phyloP scores from a whole-genome alignment of 2,329 filamentous ascomycete species.

The Neonectria neomacrospora region DNA sequence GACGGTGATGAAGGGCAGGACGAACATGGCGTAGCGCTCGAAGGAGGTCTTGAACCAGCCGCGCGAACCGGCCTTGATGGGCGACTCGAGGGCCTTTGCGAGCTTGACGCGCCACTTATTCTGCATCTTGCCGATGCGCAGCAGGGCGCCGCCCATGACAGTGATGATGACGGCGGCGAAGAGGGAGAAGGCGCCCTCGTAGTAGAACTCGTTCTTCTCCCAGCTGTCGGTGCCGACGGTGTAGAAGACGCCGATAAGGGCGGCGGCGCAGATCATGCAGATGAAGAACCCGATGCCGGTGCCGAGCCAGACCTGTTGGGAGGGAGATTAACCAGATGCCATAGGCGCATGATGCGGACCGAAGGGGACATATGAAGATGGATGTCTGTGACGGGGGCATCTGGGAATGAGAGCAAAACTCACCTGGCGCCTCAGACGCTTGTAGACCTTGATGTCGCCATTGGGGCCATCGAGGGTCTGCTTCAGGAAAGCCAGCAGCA shows the following conservation, averaged over 20 bases:
- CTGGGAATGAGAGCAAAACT: not conserved
- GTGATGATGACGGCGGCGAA: slow-evolving; percentile 84
- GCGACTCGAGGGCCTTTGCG: slow-evolving; percentile 71
- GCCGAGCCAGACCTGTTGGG: slow-evolving; percentile 68
- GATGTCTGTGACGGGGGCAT: not conserved
- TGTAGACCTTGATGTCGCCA: slow-evolving; percentile 71
- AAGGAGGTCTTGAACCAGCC: slow-evolving; percentile 69
- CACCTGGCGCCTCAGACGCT: slow-evolving; percentile 74
- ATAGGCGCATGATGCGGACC: not conserved
- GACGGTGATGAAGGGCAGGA: slow-evolving; percentile 88
- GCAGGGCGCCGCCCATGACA: slow-evolving; percentile 80
- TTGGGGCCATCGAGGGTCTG: slow-evolving; percentile 76
- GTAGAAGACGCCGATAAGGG: slow-evolving; percentile 80
- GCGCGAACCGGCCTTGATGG: slow-evolving; percentile 55
- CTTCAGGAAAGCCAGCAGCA: slow-evolving; percentile 87
- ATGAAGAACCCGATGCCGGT: slow-evolving; percentile 70
- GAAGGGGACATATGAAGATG: not conserved
- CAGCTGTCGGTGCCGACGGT: slow-evolving; percentile 73
- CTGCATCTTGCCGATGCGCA: slow-evolving; percentile 84
- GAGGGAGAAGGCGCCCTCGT: slow-evolving; percentile 82
- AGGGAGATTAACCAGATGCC: not conserved
- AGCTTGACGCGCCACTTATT: slow-evolving; percentile 91
- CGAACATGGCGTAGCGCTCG: slow-evolving; percentile 87
- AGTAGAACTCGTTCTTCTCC: slow-evolving; percentile 76
- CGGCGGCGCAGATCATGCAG: slow-evolving; percentile 72